Evolutionary conservation across 1,139 yeast species (phyloP), one percentile per base, ranked within the genome.

Genomic region (Suhomyces panamericanus): DNA sequence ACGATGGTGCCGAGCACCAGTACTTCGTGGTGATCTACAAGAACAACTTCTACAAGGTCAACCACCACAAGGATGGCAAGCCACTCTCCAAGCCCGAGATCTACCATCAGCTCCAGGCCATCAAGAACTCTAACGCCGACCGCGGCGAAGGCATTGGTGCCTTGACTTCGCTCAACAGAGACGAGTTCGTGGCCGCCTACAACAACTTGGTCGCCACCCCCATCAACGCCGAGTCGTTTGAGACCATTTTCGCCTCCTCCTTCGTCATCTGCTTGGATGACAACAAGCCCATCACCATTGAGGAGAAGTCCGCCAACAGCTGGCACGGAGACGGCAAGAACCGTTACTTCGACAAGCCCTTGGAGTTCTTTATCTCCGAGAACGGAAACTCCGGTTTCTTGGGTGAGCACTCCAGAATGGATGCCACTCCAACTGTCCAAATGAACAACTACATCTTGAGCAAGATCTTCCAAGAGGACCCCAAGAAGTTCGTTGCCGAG

Each of bases 341-440:
- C 75, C 79, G 99, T 62, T 93, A 80, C 74, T 91, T 79, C 66
- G 98, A 93, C 73, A 93, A 93, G 74, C 95, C 97, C 6, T 72
- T 87, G 53, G 95, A 93, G 71, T 85, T 88, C 63, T 80, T 90
- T 54, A 81, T 93, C 46, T 73, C 87, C 51, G 85, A 83, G 53
- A 90, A 89, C 64, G 96, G 96, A 51, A 77, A 83, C 55, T 87
- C 96, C 16, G 98, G 97, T 1, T 91, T 90, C 73, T 71, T 90
- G 62, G 98, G 96, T 50, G 99, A 93, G 70, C 99, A 93, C 72
- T 89, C 97, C 29, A 87, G 81, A 76, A 93, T 93, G 98, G 99
- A 93, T 67, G 99, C 98, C 51, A 89, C 97, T 16, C 96, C 97
- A 59, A 93, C 96, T 32, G 83, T 88, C 58, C 84, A 91, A 58